Evolutionary conservation across 192 early-diverging fungal genomes (phyloP), one percentile per base, ranked within the genome.

Genomic region (Pilobolus umbonatus): DNA sequence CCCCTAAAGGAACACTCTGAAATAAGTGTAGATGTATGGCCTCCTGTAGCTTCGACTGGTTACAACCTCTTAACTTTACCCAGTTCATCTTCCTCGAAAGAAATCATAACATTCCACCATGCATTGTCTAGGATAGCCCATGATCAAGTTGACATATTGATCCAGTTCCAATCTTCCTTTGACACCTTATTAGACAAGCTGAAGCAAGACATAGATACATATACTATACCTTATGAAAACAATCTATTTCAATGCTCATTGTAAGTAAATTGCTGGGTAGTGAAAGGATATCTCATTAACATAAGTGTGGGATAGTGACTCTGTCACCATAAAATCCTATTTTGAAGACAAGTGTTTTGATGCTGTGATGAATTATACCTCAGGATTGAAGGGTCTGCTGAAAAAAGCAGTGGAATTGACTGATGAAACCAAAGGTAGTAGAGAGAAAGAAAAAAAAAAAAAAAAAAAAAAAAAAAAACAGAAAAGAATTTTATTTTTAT

Each of bases 51-150:
- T 14, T 12, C 35, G 26, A 54, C 44, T 26, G 34, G 15, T 35
- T 24, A 36, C 0, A n/a, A 47, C 9, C 17, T 55, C 25, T 31
- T 54, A 28, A 35, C 14, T 8, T 29, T 67, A 12, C 60, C 59
- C 3, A 56, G 31, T 42, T 35, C 49, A 30, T 38, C 70, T n/a
- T 62, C 59, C 3, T 52, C 56, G 0, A 19, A 49, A 36, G 64
- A 62, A 30, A 72, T 67, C 44, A 24, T 24, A 14, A 30, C 51
- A 7, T 66, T 72, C 11, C 66, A 72, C 48, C 24, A 46, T n/a
- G 38, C 47, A 21, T 29, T 72, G 15, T 39, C 25, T 17, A 24
- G 60, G 15, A 26, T 40, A 19, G 40, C 61, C 1, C 28, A 53
- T 9, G 58, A 56, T 11, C 34, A 46, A 32, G 62, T 64, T 10